A percentile compares a stretch with the other conserved stretches of the same genome.
Conservation (phyloP, 345 rosid species). For the Populus nigra region DNA sequence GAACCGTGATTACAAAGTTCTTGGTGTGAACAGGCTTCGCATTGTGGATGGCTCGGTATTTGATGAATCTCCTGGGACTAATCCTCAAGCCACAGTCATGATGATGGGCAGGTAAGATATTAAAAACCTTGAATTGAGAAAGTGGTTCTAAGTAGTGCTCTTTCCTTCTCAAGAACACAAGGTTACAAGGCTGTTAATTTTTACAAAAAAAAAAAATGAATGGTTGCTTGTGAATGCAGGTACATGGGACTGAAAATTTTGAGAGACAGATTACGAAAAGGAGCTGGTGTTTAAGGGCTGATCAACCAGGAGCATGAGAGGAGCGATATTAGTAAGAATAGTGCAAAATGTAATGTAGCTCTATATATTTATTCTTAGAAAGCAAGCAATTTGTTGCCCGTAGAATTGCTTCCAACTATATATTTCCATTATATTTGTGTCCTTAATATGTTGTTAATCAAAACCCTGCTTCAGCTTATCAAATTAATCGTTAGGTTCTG, state of each 20-base stretch:
- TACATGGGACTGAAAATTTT: constrained; percentile 87
- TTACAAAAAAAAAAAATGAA: not conserved
- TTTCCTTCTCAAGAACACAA: not conserved
- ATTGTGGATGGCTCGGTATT: constrained; percentile 82
- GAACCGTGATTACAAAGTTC: constrained; percentile 45
- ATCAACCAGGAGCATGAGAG: not conserved
- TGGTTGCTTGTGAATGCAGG: constrained; percentile 44
- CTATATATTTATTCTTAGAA: constrained; percentile 4
- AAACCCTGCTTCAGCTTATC: not conserved
- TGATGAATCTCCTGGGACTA: constrained; percentile 84
- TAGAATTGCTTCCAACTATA: not conserved
- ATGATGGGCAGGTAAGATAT: constrained; percentile 92
- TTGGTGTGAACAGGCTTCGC: constrained; percentile 67
- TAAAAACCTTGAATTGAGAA: not conserved
- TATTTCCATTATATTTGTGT: not conserved
- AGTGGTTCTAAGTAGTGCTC: not conserved
- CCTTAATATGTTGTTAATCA: not conserved
- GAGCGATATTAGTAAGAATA: not conserved
- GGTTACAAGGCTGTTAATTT: not conserved
- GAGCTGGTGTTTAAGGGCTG: constrained; percentile 45
- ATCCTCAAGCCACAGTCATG: constrained; percentile 94
- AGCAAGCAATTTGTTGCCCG: constrained; percentile 1
- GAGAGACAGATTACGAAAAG: constrained; percentile 61
- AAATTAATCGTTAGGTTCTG: not conserved
- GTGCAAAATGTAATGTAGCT: constrained; percentile 11